Evolutionary conservation across 306 rosid genomes (phyloP), one percentile per base, ranked within the genome.

Genomic region (Rubus idaeus): DNA sequence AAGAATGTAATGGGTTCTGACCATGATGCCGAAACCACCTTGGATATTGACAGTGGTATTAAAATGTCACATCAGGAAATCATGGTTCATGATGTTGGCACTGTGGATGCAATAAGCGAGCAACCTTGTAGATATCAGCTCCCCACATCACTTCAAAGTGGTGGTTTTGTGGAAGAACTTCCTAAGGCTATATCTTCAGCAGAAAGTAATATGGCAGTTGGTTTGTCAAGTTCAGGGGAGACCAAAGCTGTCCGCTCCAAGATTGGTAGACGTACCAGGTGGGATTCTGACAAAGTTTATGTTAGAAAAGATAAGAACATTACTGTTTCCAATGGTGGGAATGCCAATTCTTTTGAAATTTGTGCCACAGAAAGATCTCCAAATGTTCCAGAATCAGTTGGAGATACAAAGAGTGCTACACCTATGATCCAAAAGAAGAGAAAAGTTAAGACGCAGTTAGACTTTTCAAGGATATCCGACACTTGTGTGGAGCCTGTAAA

Each of bases 381-480:
- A 73, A 78, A 61, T 65, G 57, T 66, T 72, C 70, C 78, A 75
- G 68, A 51, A 70, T 82, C 86, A 41, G 80, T 64, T 77, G 83
- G 77, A 65, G 83, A 76, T 76, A 79, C 75, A 46, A 76, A 77
- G 74, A 88, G 78, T 79, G 84, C 70, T 63, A 49, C 81, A 67
- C 71, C 53, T 71, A 46, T 21, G 81, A 78, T 71, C 56, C 81
- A 83, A 77, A 84, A 76, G 85, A 70, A 76, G 85, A 84, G 84
- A 76, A 77, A 78, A 77, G 77, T 23, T 63, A 70, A 62, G 74
- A 82, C 88, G 71, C 83, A 50, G 67, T 78, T 76, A 44, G 83
- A 86, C 14, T 17, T 79, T 82, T 77, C 87, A 68, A 76, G 84
- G 82, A 63, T 83, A 42, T 64, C 79, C n/a, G 70, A 67, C 51